phyloP scores from a whole-genome alignment of 202 grass and related monocot species.

The Panicum hallii region DNA sequence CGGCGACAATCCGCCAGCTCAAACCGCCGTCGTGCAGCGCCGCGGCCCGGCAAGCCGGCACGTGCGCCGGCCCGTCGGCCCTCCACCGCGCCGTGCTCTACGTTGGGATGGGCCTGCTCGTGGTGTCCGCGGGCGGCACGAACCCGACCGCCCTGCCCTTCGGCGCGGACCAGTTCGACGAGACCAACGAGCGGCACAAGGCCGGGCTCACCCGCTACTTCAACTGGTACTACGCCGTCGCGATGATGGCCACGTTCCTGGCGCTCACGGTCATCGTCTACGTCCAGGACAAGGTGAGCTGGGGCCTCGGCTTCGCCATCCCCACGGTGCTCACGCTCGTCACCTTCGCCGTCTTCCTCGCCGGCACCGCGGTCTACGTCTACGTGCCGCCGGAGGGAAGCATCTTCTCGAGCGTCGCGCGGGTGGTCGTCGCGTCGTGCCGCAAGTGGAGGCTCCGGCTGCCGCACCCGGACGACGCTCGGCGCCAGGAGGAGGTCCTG shows the following conservation, averaged over 20 bases:
- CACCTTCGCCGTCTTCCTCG: constrained; percentile 54
- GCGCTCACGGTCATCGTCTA: constrained; percentile 49
- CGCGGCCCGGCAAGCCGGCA: constrained; percentile 11
- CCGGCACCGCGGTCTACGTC: constrained; percentile 53
- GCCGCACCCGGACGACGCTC: constrained; percentile 37
- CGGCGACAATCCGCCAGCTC: constrained; percentile 48
- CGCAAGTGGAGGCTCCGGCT: constrained; percentile 58
- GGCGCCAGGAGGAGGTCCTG: constrained; percentile 43
- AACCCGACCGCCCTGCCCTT: constrained; percentile 53
- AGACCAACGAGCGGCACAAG: constrained; percentile 25
- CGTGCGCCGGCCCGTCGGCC: constrained; percentile 33
- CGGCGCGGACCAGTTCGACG: constrained; percentile 61
- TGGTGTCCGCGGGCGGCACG: constrained; percentile 7
- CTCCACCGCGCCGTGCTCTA: constrained; percentile 46
- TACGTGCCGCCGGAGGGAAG: constrained; percentile 62
- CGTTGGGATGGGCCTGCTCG: constrained; percentile 41
- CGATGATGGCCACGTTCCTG: constrained; percentile 32
- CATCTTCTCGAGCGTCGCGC: constrained; percentile 60
- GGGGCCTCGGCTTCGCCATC: constrained; percentile 61
- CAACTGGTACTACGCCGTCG: constrained; percentile 50
- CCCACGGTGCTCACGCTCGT: constrained; percentile 46
- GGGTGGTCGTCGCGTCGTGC: constrained; percentile 57
- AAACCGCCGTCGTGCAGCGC: constrained; percentile 44
- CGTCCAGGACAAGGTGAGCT: constrained; percentile 59
- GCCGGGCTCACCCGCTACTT: constrained; percentile 41